phyloP scores from a whole-genome alignment of 1,284 basidiomycete genomes.

The Melanopsichium pennsylvanicum region DNA sequence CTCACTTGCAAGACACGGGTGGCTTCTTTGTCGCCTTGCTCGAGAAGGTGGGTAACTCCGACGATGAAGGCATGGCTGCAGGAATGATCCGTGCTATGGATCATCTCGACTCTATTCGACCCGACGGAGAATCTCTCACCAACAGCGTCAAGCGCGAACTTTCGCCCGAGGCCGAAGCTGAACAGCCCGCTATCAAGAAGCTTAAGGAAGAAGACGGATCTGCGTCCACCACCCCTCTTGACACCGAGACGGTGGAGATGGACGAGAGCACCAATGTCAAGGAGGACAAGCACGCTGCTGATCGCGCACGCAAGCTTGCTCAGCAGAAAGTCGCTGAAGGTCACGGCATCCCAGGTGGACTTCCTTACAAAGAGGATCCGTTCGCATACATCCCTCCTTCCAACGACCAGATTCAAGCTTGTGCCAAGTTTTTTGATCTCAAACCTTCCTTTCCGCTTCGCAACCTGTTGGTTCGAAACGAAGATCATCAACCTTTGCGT shows the following conservation, averaged over 20 bases:
- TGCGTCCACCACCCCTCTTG: not conserved
- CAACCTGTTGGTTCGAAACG: conserved; percentile 87
- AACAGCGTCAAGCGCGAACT: conserved; percentile 25
- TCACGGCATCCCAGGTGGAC: conserved; percentile 54
- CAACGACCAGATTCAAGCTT: conserved; percentile 51
- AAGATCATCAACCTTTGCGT: conserved; percentile 77
- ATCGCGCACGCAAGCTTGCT: conserved; percentile 41
- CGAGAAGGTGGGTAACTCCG: conserved; percentile 68
- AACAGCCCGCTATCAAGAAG: conserved; percentile 46
- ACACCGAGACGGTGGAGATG: conserved; percentile 2
- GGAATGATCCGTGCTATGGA: conserved; percentile 63
- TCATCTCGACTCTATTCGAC: conserved; percentile 31
- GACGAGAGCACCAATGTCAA: conserved; percentile 29
- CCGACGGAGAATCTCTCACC: conserved; percentile 28
- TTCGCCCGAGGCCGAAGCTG: conserved; percentile 36
- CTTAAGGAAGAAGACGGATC: conserved; percentile 32
- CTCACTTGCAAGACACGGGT: conserved; percentile 94
- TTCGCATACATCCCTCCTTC: conserved; percentile 52
- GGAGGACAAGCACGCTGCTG: conserved; percentile 55
- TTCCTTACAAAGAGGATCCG: conserved; percentile 62
- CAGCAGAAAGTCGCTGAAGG: conserved; percentile 43
- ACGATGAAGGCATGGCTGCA: conserved; percentile 59
- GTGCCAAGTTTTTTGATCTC: conserved; percentile 78
- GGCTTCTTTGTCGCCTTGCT: conserved; percentile 96
- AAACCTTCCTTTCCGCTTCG: conserved; percentile 76